Conservation (phyloP, 2,329 filamentous ascomycete species). For the Paraphaeosphaeria minitans region DNA sequence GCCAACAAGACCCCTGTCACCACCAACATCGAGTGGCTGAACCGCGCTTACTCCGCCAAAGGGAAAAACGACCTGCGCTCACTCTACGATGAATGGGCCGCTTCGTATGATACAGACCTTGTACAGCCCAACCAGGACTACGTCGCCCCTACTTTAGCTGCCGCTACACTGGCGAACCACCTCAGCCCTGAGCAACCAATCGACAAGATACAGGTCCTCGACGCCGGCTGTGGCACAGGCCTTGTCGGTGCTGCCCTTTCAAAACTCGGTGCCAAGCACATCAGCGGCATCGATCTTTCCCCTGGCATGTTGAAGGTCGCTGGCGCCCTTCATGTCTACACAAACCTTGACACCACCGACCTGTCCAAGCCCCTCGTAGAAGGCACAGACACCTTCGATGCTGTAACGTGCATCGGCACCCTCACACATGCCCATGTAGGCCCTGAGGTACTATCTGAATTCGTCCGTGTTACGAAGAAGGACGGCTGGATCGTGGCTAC, state of each 20-base stretch:
- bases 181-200: slow-evolving; percentile 3
- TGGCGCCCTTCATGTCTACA: slow-evolving; percentile 53
- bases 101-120: slow-evolving; percentile 49
- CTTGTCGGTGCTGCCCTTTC: slow-evolving; percentile 57
- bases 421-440: slow-evolving; percentile 61
- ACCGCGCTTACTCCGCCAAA: slow-evolving; percentile 17
- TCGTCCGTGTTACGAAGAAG: slow-evolving; percentile 54
- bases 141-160: slow-evolving; percentile 46
- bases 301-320: slow-evolving; percentile 54
- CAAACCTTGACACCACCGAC: slow-evolving; percentile 52
- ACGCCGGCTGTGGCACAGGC: slow-evolving; percentile 62
- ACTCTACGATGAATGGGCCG: slow-evolving; percentile 53
- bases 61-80: slow-evolving; percentile 35
- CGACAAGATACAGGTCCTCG: slow-evolving; percentile 47
- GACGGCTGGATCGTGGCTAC: slow-evolving; percentile 57
- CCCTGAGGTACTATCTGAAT: slow-evolving; percentile 53
- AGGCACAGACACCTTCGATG: slow-evolving; percentile 52
- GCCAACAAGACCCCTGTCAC: slow-evolving; percentile 13
- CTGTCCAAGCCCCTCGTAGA: slow-evolving; percentile 51
- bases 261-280: slow-evolving; percentile 46
- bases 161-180: slow-evolving; percentile 15
- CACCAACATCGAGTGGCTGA: slow-evolving; percentile 19
- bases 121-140: slow-evolving; percentile 43
- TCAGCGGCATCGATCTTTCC: slow-evolving; percentile 60
- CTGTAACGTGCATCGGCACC: slow-evolving; percentile 59